Evolutionary conservation across 2,329 filamentous ascomycete species (phyloP).

Genomic region (Fusarium bulbicola): DNA sequence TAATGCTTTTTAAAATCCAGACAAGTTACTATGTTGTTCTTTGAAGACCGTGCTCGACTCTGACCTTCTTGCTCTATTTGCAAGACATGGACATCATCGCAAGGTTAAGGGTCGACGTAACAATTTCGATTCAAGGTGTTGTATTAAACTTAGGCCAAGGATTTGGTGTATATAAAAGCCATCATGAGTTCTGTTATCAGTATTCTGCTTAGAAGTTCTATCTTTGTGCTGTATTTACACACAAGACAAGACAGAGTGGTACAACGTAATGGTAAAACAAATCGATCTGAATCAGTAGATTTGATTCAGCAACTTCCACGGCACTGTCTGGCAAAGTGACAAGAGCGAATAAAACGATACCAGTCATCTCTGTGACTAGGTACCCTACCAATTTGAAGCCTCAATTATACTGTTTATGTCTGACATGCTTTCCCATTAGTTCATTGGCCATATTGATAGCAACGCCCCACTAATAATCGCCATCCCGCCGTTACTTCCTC

Average conservation of each 20-base stretch:
- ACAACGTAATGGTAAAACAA: not conserved
- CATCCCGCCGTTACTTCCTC: not conserved
- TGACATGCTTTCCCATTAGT: not conserved
- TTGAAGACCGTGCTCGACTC: not conserved
- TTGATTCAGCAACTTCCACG: not conserved
- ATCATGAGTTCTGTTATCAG: not conserved
- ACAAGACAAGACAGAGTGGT: not conserved
- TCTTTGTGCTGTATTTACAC: too few relatives aligned
- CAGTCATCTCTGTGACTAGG: not conserved
- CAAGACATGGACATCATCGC: not conserved
- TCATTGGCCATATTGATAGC: conserved; percentile 47
- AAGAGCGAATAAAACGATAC: not conserved
- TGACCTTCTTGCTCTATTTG: not conserved
- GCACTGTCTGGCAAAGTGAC: not conserved
- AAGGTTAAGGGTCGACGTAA: not conserved
- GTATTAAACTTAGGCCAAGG: too few relatives aligned
- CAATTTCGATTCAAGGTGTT: not conserved
- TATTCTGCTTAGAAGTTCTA: not conserved
- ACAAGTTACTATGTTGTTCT: not conserved
- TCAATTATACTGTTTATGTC: not conserved
- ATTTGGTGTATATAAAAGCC: too few relatives aligned
- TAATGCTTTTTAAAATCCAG: not conserved
- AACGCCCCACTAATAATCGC: conserved; percentile 35
- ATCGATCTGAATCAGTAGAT: not conserved
- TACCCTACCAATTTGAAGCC: not conserved